Evolutionary conservation across 257 asterid genomes (phyloP).

Genomic region (Perilla frutescens): DNA sequence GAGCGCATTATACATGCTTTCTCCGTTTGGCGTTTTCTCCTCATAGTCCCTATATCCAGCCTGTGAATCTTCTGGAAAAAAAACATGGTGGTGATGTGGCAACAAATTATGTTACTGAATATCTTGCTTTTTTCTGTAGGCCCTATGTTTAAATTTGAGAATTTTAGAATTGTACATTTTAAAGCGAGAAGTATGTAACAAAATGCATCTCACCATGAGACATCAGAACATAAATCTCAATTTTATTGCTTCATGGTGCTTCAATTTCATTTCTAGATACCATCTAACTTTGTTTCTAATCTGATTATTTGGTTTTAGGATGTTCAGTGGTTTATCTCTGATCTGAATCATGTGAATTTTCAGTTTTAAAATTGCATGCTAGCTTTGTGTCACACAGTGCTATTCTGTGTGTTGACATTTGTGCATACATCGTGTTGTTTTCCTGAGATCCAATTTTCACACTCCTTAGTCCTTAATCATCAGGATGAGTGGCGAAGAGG

Average conservation of each 20-base stretch:
- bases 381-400: neutral
- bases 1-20: neutral
- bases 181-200: neutral
- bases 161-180: slow-evolving; percentile 13
- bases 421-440: neutral
- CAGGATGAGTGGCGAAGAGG: slow-evolving; percentile 95
- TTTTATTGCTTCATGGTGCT: slow-evolving; percentile 20
- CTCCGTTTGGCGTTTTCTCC: slow-evolving; percentile 3
- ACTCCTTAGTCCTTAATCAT: slow-evolving; percentile 30
- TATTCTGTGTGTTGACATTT: neutral
- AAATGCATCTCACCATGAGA: neutral
- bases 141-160: slow-evolving; percentile 4
- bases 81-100: neutral
- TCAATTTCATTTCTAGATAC: slow-evolving; percentile 5
- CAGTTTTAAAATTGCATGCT: neutral
- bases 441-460: neutral
- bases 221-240: neutral
- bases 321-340: slow-evolving; percentile 16
- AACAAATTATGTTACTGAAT: neutral
- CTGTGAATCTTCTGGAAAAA: slow-evolving; percentile 6
- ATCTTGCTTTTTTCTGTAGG: neutral
- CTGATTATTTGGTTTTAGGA: slow-evolving; percentile 3
- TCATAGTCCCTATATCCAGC: slow-evolving; percentile 2
- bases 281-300: neutral
- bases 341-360: neutral